These are phyloP conservation scores for Leishmania lainsoni DNA, from an alignment of 208 protist genomes.

Conservation along the genomic window DNA sequence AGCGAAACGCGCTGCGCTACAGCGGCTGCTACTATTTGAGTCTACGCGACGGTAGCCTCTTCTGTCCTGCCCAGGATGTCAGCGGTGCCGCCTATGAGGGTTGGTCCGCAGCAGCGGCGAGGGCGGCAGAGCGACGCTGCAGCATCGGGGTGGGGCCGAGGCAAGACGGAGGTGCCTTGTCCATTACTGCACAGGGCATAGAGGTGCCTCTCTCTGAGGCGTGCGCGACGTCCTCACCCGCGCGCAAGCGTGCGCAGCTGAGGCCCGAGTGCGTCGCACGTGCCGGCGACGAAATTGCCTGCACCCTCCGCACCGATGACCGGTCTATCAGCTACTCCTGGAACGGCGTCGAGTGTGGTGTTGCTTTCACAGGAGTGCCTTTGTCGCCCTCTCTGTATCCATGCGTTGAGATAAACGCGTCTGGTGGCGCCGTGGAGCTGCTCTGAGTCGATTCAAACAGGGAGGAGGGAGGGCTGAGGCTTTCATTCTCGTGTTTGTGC, in stretches of 20 bases:
- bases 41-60: constrained; percentile 38
- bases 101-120: constrained; percentile 15
- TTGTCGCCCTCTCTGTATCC: constrained; percentile 50
- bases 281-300: constrained; percentile 47
- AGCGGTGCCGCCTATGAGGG: neutral
- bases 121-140: constrained; percentile 5
- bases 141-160: neutral
- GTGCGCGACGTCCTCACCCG: neutral
- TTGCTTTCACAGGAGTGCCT: constrained; percentile 40
- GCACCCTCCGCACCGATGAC: constrained; percentile 27
- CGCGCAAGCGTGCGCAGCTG: neutral
- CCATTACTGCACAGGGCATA: neutral
- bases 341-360: constrained; percentile 53
- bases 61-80: constrained; percentile 32
- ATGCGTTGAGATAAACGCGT: constrained; percentile 52
- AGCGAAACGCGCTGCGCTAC: constrained; percentile 45
- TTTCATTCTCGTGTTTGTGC: neutral
- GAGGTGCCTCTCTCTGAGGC: neutral
- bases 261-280: constrained; percentile 16
- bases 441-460: constrained; percentile 19
- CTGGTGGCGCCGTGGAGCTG: constrained; percentile 48
- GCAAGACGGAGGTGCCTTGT: neutral
- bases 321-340: constrained; percentile 40
- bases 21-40: constrained; percentile 54
- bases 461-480: too few relatives aligned